phyloP scores from a whole-genome alignment of 2,329 filamentous ascomycete species.

The Aspergillus brasiliensis region DNA sequence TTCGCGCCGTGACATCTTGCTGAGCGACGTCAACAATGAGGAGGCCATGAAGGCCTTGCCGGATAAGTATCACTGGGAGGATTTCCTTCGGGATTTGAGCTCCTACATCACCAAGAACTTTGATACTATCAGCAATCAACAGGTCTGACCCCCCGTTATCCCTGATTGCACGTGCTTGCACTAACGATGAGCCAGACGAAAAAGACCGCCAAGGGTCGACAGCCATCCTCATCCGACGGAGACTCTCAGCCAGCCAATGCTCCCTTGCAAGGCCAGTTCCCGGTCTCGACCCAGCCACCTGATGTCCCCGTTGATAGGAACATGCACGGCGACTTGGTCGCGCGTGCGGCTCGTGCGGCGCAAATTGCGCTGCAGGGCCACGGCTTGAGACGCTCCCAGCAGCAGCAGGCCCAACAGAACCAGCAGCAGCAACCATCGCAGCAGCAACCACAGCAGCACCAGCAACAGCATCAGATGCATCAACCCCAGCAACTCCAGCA shows the following conservation, averaged over 20 bases:
- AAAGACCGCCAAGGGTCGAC: slow-evolving; percentile 41
- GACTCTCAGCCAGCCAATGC: slow-evolving; percentile 38
- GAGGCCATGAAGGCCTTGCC: slow-evolving; percentile 54
- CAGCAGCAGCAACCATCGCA: slow-evolving; percentile 30
- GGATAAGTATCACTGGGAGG: slow-evolving; percentile 65
- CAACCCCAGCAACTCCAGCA: slow-evolving; percentile 25
- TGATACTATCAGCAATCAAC: slow-evolving; percentile 53
- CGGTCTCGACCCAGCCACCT: slow-evolving; percentile 41
- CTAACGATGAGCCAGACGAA: slow-evolving; percentile 37
- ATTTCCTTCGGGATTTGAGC: slow-evolving; percentile 62
- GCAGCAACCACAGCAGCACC: slow-evolving; percentile 34
- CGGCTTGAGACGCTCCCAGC: slow-evolving; percentile 39
- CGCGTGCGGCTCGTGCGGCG: slow-evolving; percentile 50
- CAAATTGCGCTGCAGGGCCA: slow-evolving; percentile 52
- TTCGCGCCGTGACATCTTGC: slow-evolving; percentile 59
- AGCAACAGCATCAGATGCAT: slow-evolving; percentile 24
- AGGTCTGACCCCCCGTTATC: slow-evolving; percentile 36
- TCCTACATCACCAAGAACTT: slow-evolving; percentile 62
- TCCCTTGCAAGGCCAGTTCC: slow-evolving; percentile 46
- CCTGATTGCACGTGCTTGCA: background rate
- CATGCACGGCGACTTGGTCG: slow-evolving; percentile 49
- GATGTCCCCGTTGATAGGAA: slow-evolving; percentile 45
- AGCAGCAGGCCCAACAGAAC: slow-evolving; percentile 35
- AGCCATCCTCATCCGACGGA: slow-evolving; percentile 39
- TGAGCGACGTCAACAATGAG: slow-evolving; percentile 55